Base-by-base conservation (phyloP, 148 eudicot species). In the Fallopia convolvulus region DNA sequence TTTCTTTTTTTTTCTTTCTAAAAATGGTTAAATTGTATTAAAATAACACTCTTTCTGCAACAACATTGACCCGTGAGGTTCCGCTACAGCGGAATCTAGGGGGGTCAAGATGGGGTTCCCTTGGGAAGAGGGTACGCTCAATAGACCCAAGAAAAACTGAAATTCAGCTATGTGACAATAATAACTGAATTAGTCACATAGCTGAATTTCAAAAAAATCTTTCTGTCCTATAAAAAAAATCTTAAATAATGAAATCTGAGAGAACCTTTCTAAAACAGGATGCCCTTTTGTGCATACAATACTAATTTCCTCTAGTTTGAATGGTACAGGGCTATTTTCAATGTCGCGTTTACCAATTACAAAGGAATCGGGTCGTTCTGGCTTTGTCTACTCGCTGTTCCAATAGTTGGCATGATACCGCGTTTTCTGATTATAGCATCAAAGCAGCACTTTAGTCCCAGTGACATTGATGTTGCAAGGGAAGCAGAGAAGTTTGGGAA, bases 401-500 rank as follows among this genome's bases (percentile, higher is more conserved):
- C 82, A 0, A 73, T 93, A 12, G 92, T 80, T 61, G 89, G 89
- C 50, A 78, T 96, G 77, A 70, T 93, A 49, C 99, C 99, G 48
- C 97, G 97, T 75, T 90, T 96, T n/a, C 84, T 88, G 48, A 82
- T 88, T 56, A 91, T 87, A 84, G 63, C 60, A 46, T 82, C 85
- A 36, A 79, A 80, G 48, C 92, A 89, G 76, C 74, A 85, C 32
- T 86, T 47, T 75, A 79, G 74, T 72, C 95, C 99, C 3, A 71
- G 82, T 18, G 98, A 96, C 79, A 76, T 90, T 77, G 93, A 90
- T 83, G 85, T 96, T 48, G 97, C 97, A 48, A 87, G 89, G 82
- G 99, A 96, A 82, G 97, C 92, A 1, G 99, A 96, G 81, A 96
- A 91, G 81, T 80, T 84, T 32, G 86, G 87, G 21, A 89, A 78